Conservation (phyloP, 805 yeast genomes). For the Lachancea dasiensis region DNA sequence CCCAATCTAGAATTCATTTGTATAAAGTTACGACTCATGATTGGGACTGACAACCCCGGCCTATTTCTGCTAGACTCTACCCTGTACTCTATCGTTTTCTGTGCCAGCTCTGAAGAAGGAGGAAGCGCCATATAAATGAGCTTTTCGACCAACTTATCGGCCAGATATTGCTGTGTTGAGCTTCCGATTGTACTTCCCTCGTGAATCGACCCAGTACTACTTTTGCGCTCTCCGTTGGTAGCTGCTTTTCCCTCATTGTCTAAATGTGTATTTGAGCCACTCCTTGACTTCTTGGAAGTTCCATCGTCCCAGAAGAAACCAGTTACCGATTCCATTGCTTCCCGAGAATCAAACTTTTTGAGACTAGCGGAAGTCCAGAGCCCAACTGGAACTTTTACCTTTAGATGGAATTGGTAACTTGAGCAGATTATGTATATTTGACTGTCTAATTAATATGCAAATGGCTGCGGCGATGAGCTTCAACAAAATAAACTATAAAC, state of each 20-base stretch:
- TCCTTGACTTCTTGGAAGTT: not conserved
- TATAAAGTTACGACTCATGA: conserved; percentile 64
- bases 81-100: conserved; percentile 44
- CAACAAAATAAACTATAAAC: not conserved
- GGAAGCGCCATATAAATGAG: conserved; percentile 70
- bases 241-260: not conserved
- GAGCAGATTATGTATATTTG: not conserved
- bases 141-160: conserved; percentile 70
- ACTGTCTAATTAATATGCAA: no score
- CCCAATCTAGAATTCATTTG: conserved; percentile 57
- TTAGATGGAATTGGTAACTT: no score
- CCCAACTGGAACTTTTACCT: no score
- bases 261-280: not conserved
- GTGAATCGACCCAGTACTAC: conserved; percentile 3
- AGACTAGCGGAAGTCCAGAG: no score
- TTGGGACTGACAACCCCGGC: conserved; percentile 63
- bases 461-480: not conserved
- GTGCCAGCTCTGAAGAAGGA: conserved; percentile 43
- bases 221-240: conserved; percentile 1
- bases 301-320: conserved; percentile 29
- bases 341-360: not conserved
- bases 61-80: conserved; percentile 54
- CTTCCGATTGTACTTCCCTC: conserved; percentile 1
- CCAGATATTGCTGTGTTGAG: conserved; percentile 34
- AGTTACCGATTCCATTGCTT: conserved; percentile 27